phyloP scores from a whole-genome alignment of 2,329 filamentous ascomycete species.

The Aspergillus sojae region DNA sequence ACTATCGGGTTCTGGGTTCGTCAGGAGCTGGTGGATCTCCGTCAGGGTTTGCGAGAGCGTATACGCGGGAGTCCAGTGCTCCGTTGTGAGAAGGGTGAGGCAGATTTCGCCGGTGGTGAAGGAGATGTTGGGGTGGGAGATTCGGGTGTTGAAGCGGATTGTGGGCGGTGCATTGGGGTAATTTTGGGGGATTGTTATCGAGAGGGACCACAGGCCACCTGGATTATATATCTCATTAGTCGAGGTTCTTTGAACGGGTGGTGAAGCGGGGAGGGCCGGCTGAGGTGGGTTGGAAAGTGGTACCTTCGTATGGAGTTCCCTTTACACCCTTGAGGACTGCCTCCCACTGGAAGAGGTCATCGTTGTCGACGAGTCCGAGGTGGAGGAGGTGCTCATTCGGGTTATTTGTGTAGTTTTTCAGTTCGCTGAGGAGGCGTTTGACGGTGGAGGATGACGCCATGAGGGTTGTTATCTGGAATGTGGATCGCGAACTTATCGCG shows the following conservation, averaged over 20 bases:
- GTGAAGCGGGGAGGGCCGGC: not conserved
- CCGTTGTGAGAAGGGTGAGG: conserved; percentile 75
- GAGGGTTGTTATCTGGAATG: conserved; percentile 12
- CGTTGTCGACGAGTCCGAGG: conserved; percentile 59
- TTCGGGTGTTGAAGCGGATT: conserved; percentile 78
- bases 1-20: conserved; percentile 49
- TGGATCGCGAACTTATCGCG: conserved; percentile 5
- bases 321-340: conserved; percentile 63
- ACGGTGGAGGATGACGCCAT: conserved; percentile 44
- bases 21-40: conserved; percentile 51
- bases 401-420: conserved; percentile 59
- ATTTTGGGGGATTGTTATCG: conserved; percentile 71
- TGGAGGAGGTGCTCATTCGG: conserved; percentile 60
- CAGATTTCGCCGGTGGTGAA: conserved; percentile 86
- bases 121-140: conserved; percentile 81
- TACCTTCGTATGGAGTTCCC: conserved; percentile 64
- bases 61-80: conserved; percentile 83
- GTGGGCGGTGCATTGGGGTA: conserved; percentile 80
- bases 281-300: not conserved
- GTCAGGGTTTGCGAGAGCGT: conserved; percentile 61
- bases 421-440: conserved; percentile 64
- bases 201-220: conserved; percentile 81
- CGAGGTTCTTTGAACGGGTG: not conserved
- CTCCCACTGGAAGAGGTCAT: conserved; percentile 62
- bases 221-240: not conserved